Base-by-base conservation (phyloP, 768 basidiomycete species). In the Pisolithus albus region DNA sequence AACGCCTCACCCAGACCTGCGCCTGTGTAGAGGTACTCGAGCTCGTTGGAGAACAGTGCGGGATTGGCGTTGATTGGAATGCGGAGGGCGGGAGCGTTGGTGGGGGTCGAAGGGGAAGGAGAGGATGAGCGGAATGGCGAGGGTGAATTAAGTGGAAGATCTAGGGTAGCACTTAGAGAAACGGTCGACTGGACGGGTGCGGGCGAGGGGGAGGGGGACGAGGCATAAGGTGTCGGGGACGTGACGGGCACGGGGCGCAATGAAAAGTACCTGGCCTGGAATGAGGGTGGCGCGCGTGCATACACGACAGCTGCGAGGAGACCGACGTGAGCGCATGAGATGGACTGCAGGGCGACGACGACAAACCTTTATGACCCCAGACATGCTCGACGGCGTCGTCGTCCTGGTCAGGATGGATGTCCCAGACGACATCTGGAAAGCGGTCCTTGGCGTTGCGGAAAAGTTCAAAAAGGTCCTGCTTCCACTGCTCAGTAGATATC, bases 341-440 rank as follows among this genome's bases (percentile, higher is more conserved):
- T 24, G 24, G 26, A 13, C 3, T 42, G 9, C 4, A 1, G 30
- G 10, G 10, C 30, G 10, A 30, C 30, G 30, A 30, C 4, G 28
- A 66, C 80, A 15, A 32, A 95, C 93, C 93, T 81, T 97, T 95
- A 68, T 98, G 95, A 4, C 90, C 94, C 85, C 88, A 96, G 24
- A 96, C 83, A 46, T 77, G 74, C 15, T 80, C 82, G 3, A 62
- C 58, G 26, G 69, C 59, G 57, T 86, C 81, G 51, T 77, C 77
- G 46, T 69, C 61, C 49, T 68, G 72, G 53, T 76, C 75, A 47
- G 78, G 77, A 30, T 80, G 81, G 18, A 85, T 74, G 65, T 84
- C 82, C 94, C 95, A 98, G n/a, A 91, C 83, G 47, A 98, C 92
- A 71, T 98, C 95, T n/a, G 89, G 87, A 62, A 93, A 98, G 51